Base-by-base conservation (phyloP, 2,329 filamentous ascomycete genomes). In the Xylariaceae sp. region DNA sequence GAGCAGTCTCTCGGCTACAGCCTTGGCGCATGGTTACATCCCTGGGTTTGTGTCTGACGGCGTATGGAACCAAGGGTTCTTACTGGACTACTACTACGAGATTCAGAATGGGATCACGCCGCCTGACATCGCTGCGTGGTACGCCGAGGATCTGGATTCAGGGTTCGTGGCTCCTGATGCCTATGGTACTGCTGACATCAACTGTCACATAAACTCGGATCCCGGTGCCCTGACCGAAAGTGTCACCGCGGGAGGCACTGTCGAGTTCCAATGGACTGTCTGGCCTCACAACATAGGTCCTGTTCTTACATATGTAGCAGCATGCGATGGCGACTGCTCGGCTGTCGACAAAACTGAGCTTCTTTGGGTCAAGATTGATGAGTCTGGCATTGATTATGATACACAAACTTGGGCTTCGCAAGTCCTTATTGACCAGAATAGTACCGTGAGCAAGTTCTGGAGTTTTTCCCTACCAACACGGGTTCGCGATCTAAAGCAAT, bases 391-490 rank as follows among this genome's bases (percentile, higher is more conserved):
- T 39, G 66, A 66, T 36, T 52, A 44, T 30, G 47, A 33, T 42
- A 40, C 66, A 2, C 58, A 66, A 6, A 68, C 35, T 3, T 69
- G 67, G 67, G 61, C 57, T 10, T 57, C 63, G 9, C 60, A 65
- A 54, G 60, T 71, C 4, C 62, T 78, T 51, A 75, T 75, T 59
- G 58, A 64, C 48, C 70, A 71, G 62, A 75, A 75, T 66, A 73
- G 70, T 66, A 72, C 66, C 7, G 22, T 27, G 7, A 27, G 22
- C 4, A 7, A 27, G 4, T 27, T 27, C 22, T 27, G 22, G 22
- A 7, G 22, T 27, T 27, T 4, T 27, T 27, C 22, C 22, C 22
- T 27, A 7, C 7, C 22, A 27, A 27, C 4, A 27, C 4, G 22
- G 4, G 22, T 7, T 27, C 22, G 22, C 4, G 22, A 27, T 27